These are phyloP conservation scores for Skeletonema potamos DNA, from an alignment of 108 stramenopile genomes.

Conservation along the genomic window DNA sequence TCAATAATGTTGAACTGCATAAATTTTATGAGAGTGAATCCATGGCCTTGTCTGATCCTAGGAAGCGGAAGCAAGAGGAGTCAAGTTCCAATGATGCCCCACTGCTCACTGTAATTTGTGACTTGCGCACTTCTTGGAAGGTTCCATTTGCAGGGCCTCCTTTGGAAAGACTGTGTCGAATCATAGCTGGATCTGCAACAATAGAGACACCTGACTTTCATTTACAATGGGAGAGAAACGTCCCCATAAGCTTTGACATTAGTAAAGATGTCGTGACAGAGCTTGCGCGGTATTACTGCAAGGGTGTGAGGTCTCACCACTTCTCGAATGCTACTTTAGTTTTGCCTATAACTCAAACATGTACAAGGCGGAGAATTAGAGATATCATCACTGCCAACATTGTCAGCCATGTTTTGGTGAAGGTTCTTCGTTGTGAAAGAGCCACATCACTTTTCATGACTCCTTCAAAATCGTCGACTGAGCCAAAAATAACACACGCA, in stretches of 20 bases:
- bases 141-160: conserved; percentile 19
- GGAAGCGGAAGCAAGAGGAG: background rate
- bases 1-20: conserved; percentile 37
- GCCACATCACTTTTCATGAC: conserved; percentile 2
- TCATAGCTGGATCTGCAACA: conserved; percentile 12
- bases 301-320: background rate
- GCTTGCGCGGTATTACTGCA: conserved; percentile 33
- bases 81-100: background rate
- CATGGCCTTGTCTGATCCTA: background rate
- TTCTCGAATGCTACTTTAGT: background rate
- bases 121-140: conserved; percentile 34
- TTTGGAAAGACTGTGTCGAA: conserved; percentile 29
- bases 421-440: conserved; percentile 40
- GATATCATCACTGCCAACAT: conserved; percentile 30
- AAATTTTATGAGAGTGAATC: conserved; percentile 1
- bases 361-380: conserved; percentile 30
- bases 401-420: conserved; percentile 40
- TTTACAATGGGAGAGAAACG: conserved; percentile 32
- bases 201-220: background rate
- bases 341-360: conserved; percentile 9
- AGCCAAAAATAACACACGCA: conserved; percentile 23
- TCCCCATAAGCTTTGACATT: conserved; percentile 18
- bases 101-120: conserved; percentile 25
- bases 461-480: background rate
- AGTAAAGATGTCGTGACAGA: conserved; percentile 12